These are phyloP conservation scores for Coemansia sp. DNA, from an alignment of 192 early-diverging fungal genomes.

Conservation along the genomic window DNA sequence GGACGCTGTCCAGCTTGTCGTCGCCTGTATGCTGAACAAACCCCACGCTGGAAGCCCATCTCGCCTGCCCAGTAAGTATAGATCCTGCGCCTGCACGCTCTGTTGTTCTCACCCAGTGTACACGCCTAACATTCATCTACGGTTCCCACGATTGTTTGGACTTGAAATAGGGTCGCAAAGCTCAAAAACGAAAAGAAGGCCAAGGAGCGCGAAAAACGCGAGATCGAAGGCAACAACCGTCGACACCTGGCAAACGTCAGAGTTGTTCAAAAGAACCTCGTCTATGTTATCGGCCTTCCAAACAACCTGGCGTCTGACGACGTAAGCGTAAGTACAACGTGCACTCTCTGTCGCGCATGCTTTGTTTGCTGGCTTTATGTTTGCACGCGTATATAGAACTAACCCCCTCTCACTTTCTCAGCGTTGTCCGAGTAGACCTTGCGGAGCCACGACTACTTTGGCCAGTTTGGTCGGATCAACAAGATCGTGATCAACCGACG, in stretches of 20 bases:
- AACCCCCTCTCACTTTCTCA: background rate
- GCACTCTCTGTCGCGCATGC: too few relatives aligned
- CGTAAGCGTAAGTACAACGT: slow-evolving; percentile 11
- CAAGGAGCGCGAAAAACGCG: slow-evolving; percentile 89
- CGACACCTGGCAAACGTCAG: slow-evolving; percentile 82
- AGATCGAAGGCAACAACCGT: slow-evolving; percentile 76
- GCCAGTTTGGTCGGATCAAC: slow-evolving; percentile 95
- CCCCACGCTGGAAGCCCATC: slow-evolving; percentile 63
- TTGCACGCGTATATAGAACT: background rate
- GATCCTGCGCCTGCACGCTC: background rate
- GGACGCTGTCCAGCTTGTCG: slow-evolving; percentile 95
- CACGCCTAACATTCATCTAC: background rate
- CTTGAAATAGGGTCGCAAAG: slow-evolving; percentile 53
- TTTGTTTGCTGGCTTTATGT: background rate
- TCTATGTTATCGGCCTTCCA: slow-evolving; percentile 94
- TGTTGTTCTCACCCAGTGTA: background rate
- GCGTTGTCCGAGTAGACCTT: slow-evolving; percentile 51
- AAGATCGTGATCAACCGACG: slow-evolving; percentile 91
- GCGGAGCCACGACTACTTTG: slow-evolving; percentile 88
- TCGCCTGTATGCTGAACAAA: slow-evolving; percentile 85
- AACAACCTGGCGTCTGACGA: slow-evolving; percentile 86
- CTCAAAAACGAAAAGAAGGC: slow-evolving; percentile 80
- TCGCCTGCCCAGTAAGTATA: slow-evolving; percentile 81
- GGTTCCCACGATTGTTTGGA: background rate
- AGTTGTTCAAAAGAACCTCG: slow-evolving; percentile 96